These are phyloP conservation scores for Neurospora terricola DNA, from an alignment of 495 filamentous ascomycete species.

Conservation along the genomic window DNA sequence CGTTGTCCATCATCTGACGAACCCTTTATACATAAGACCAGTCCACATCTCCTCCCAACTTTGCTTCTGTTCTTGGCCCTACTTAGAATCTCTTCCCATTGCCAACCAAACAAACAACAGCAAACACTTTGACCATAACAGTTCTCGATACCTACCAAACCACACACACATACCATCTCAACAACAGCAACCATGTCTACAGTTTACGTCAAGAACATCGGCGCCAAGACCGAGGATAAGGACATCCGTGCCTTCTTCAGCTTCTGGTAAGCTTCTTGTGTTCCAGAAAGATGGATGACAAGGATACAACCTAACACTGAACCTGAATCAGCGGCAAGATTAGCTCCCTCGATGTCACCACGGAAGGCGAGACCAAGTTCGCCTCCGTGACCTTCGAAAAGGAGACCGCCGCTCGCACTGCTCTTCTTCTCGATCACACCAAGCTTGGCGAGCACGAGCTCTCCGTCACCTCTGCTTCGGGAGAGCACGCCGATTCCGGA, in stretches of 20 bases:
- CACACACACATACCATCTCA: constrained; percentile 5
- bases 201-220: constrained; percentile 69
- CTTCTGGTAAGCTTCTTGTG: constrained; percentile 65
- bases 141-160: constrained; percentile 3
- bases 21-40: not conserved
- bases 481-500: constrained; percentile 33
- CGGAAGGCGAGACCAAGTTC: constrained; percentile 56
- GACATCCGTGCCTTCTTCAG: constrained; percentile 96
- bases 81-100: not conserved
- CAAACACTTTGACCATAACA: not conserved
- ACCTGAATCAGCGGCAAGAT: constrained; percentile 70
- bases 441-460: constrained; percentile 77
- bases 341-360: constrained; percentile 63
- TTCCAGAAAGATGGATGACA: not conserved
- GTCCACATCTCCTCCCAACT: not conserved
- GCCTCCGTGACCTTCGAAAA: constrained; percentile 95
- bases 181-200: constrained; percentile 18
- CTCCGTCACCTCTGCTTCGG: constrained; percentile 51
- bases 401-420: constrained; percentile 88
- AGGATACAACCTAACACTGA: not conserved
- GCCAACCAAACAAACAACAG: not conserved
- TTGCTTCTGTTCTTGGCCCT: not conserved
- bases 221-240: constrained; percentile 67
- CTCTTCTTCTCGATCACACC: constrained; percentile 92
- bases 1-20: not conserved